Base-by-base conservation (phyloP, 306 rosid species). In the Trifolium subterraneum region DNA sequence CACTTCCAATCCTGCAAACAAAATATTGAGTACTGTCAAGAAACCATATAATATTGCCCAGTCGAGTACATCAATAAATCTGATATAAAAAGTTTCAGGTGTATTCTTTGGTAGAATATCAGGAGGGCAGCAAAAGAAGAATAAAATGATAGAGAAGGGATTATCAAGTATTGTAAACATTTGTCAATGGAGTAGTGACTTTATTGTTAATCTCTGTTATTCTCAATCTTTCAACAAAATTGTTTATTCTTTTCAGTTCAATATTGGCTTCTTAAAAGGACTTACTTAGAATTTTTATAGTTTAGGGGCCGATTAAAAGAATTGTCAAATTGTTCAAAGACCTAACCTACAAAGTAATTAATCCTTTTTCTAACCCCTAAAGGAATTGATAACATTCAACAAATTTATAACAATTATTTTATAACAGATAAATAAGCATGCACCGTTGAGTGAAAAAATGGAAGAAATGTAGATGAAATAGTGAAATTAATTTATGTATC, bases 1-100 rank as follows among this genome's bases (percentile, higher is more conserved):
- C 97, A 88, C 84, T 90, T 94, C 98, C 98, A 94, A 72, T 94
- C 98, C 98, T 94, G 82, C 86, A 86, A 85, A 82, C 16, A 80
- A 80, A 74, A 71, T 35, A 61, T 75, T 41, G 70, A 71, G 25
- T 58, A 70, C 55, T 61, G 75, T 79, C 56, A 77, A 56, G 76
- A 72, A 77, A 75, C 69, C 16, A 63, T 68, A 66, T 42, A 59
- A 70, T 68, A 71, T 73, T 69, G 68, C 52, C 61, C 76, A 39
- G 66, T 10, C 76, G 10, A 68, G 33, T 41, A 63, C 5, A 18
- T 3, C 10, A 2, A 75, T 20, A 80, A 56, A 27, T 77, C 31
- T 48, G 51, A 62, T 44, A 25, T 14, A 13, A 70, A 70, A 29
- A 65, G 62, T 8, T 59, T 70, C 51, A 35, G 73, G 55, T 39